Base-by-base conservation (phyloP, 2,329 filamentous ascomycete genomes). In the Aplosporella prunicola region DNA sequence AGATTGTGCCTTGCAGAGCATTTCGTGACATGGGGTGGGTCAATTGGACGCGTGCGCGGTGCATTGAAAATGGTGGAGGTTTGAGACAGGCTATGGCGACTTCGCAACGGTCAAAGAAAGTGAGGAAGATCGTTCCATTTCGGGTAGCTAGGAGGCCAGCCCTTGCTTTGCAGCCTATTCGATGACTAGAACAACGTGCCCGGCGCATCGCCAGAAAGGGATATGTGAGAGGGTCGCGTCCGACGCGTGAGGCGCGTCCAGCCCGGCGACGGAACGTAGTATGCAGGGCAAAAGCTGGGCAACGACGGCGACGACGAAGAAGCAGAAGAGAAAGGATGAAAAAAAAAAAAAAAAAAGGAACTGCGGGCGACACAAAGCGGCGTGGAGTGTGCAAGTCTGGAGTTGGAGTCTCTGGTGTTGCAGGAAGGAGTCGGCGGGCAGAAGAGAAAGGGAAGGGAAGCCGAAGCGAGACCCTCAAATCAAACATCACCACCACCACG, bases 1-100 rank as follows among this genome's bases (percentile, higher is more conserved):
- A 55, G 46, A 49, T 50, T 53, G 54, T 54, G 49, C 55, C 53
- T 57, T 57, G 53, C 56, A 58, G 55, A 46, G 46, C 38, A 34
- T 34, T 39, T 39, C 37, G 30, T 39, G 37, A 39, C 37, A 29
- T 27, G 31, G 24, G 13, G 31, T 20, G 25, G 37, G 25, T 15
- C 30, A 39, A 30, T 33, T n/a, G 24, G 20, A 39, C 37, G 37
- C 37, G 37, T 39, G 37, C 37, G 37, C 37, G 31, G 30, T 17
- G 35, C 29, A 39, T 32, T 18, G 23, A 35, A 29, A 28, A 39
- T 23, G 36, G 15, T 18, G 17, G 30, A 13, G 24, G 20, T 27
- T 20, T 34, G 31, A 35, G 38, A 40, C 32, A 27, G 28, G 22
- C 26, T 27, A 17, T 33, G 31, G n/a, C n/a, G n/a, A 24, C 24